phyloP scores from a whole-genome alignment of 768 basidiomycete genomes.

The Boletus edulis region DNA sequence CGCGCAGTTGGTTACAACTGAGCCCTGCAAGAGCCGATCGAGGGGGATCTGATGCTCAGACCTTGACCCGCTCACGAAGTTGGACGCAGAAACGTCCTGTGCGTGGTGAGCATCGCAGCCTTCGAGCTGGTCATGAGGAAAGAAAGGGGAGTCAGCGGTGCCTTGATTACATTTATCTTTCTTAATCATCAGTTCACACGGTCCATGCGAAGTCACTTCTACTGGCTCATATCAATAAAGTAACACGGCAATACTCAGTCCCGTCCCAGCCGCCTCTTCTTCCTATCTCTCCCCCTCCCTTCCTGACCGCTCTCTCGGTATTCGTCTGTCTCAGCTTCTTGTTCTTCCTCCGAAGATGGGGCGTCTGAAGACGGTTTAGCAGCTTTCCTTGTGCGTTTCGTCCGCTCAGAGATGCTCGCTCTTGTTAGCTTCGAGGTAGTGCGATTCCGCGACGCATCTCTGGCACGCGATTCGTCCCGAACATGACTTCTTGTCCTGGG shows the following conservation, averaged over 20 bases:
- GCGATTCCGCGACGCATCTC: constrained; percentile 6
- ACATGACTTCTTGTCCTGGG: constrained; percentile 24
- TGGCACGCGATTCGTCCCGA: constrained; percentile 21
- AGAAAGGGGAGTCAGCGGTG: too few relatives aligned
- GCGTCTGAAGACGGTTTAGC: neutral
- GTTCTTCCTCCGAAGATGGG: constrained; percentile 11
- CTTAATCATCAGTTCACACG: neutral
- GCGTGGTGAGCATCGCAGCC: constrained; percentile 67
- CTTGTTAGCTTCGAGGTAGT: constrained; percentile 7
- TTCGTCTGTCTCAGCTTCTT: constrained; percentile 2
- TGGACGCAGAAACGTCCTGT: constrained; percentile 39
- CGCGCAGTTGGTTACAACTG: constrained; percentile 54
- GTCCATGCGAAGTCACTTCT: too few relatives aligned
- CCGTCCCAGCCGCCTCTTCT: constrained; percentile 28
- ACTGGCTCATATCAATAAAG: too few relatives aligned
- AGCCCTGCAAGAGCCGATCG: constrained; percentile 62
- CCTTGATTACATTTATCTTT: too few relatives aligned
- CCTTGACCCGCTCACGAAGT: constrained; percentile 77
- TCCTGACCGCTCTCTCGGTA: constrained; percentile 12
- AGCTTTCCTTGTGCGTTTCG: neutral
- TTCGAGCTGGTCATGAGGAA: constrained; percentile 42
- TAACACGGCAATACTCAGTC: neutral
- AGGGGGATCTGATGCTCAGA: constrained; percentile 71
- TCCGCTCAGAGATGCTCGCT: constrained; percentile 2
- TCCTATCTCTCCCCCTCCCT: constrained; percentile 23